Conservation (phyloP, 1,284 basidiomycete genomes). For the Rhodotorula sp. region DNA sequence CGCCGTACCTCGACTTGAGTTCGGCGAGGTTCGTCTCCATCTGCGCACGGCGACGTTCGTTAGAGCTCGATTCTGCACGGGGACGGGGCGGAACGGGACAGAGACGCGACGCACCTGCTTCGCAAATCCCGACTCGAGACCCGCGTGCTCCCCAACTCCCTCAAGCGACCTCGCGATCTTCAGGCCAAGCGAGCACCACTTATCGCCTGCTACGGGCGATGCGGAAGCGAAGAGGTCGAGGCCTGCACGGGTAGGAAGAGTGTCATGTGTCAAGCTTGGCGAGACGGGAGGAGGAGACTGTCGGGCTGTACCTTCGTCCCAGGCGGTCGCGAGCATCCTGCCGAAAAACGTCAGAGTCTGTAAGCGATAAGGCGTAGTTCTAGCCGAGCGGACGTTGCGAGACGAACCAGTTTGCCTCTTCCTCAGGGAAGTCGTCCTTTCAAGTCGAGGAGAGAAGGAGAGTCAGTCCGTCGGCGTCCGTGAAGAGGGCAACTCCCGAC, state of each 20-base stretch:
- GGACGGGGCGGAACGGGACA: too few relatives aligned
- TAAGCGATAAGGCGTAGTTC: too few relatives aligned
- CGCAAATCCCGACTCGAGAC: background rate
- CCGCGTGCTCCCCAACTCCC: background rate
- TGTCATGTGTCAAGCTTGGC: too few relatives aligned
- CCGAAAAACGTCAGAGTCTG: background rate
- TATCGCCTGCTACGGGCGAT: background rate
- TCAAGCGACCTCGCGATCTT: background rate
- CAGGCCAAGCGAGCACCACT: background rate
- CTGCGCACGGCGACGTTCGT: too few relatives aligned
- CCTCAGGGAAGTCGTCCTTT: constrained; percentile 8
- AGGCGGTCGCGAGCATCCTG: constrained; percentile 18
- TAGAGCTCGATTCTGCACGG: too few relatives aligned
- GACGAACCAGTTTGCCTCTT: constrained; percentile 14
- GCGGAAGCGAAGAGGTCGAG: constrained; percentile 4
- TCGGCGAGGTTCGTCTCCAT: too few relatives aligned
- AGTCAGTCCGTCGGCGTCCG: background rate
- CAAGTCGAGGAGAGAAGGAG: too few relatives aligned
- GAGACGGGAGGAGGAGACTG: background rate
- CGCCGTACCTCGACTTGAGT: too few relatives aligned
- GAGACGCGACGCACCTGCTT: background rate
- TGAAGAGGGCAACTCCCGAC: background rate
- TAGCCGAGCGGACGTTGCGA: background rate
- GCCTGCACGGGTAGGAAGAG: background rate
- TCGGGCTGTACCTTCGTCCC: constrained; percentile 17